Evolutionary conservation across 75 land plant species (phyloP).

Genomic region (Isoetes taiwanensis): DNA sequence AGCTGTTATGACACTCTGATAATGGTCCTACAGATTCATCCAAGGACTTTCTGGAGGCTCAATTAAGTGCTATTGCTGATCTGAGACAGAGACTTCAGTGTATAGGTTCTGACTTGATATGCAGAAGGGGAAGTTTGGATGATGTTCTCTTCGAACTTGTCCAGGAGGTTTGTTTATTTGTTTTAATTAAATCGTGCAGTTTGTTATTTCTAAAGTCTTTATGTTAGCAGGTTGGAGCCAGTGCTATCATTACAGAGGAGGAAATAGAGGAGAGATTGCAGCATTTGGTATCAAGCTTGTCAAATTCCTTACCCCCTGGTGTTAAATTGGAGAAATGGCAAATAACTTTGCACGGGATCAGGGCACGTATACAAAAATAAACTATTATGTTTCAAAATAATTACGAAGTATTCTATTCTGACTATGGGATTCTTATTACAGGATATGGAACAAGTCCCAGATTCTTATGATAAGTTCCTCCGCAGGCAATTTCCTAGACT

Average conservation of each 20-base stretch:
- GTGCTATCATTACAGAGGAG: slow-evolving; percentile 47
- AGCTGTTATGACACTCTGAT: no score
- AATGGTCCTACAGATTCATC: no score
- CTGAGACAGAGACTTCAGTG: slow-evolving; percentile 36
- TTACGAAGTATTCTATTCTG: no score
- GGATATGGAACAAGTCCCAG: no score
- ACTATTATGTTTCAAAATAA: no score
- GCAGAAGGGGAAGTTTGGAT: slow-evolving; percentile 47
- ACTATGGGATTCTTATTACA: no score
- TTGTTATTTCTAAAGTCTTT: not conserved
- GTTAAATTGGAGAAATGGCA: slow-evolving; percentile 32
- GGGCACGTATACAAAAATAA: no score
- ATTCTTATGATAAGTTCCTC: slow-evolving; percentile 37
- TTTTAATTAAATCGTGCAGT: not conserved
- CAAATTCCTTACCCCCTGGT: not conserved
- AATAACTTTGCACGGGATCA: slow-evolving; percentile 44
- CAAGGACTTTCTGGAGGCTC: slow-evolving; percentile 44
- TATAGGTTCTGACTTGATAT: slow-evolving; percentile 47
- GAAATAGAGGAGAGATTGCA: slow-evolving; percentile 46
- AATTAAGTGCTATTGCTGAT: slow-evolving; percentile 48
- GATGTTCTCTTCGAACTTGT: slow-evolving; percentile 38
- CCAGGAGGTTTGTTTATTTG: slow-evolving; percentile 43
- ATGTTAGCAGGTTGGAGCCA: slow-evolving; percentile 61
- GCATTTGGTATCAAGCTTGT: slow-evolving; percentile 23
- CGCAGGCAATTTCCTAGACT: slow-evolving; percentile 29